Evolutionary conservation across 1,139 yeast species (phyloP).

Genomic region (Meyerozyma smithsonii): DNA sequence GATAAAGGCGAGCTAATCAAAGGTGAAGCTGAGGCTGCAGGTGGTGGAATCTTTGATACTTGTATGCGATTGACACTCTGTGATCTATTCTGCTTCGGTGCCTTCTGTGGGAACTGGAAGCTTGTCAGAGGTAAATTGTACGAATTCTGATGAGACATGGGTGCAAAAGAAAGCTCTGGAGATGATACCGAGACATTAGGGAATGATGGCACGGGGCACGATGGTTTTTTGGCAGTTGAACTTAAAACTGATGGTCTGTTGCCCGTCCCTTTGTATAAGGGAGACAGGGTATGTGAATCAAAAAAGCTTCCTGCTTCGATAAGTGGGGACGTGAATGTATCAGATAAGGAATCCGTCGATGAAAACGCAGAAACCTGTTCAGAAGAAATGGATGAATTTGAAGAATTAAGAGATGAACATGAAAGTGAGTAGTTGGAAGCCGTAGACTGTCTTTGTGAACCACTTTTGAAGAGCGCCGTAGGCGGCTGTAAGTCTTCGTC

Average conservation of each 20-base stretch:
- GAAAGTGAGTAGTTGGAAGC: conserved; percentile 16
- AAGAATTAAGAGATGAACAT: conserved; percentile 21
- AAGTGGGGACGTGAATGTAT: conserved; percentile 21
- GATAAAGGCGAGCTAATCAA: conserved; percentile 34
- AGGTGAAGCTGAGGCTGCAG: conserved; percentile 23
- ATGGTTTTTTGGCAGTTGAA: conserved; percentile 18
- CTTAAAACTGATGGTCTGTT: conserved; percentile 6
- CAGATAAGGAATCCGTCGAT: conserved; percentile 27
- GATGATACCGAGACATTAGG: conserved; percentile 6
- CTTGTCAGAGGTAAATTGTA: conserved; percentile 2
- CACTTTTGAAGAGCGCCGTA: conserved; percentile 23
- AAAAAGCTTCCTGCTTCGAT: conserved; percentile 17
- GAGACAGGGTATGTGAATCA: conserved; percentile 11
- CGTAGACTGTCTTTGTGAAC: conserved; percentile 15
- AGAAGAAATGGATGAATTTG: conserved; percentile 24
- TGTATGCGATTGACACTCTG: background rate
- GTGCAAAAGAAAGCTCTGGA: conserved; percentile 9
- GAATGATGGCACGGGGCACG: conserved; percentile 13
- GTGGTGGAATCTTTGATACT: conserved; percentile 3
- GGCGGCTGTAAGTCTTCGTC: conserved; percentile 33
- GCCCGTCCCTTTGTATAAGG: conserved; percentile 4
- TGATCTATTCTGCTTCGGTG: background rate
- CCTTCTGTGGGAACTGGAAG: conserved; percentile 6
- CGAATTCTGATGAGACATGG: conserved; percentile 2
- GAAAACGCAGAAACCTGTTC: conserved; percentile 20